Base-by-base conservation (phyloP, 1,284 basidiomycete species). In the Melampsora larici-populina region DNA sequence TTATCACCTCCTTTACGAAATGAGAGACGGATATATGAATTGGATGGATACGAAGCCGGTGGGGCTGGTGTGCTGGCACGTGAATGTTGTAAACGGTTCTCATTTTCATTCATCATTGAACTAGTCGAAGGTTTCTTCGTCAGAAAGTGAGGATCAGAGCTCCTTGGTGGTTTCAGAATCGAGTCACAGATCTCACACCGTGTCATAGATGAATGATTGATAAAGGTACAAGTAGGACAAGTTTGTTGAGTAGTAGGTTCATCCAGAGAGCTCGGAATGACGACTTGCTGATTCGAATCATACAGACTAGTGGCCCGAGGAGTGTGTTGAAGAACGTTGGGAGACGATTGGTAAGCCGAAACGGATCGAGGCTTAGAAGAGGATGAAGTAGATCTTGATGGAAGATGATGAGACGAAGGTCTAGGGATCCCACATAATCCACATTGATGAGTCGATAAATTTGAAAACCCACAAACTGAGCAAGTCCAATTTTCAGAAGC, bases 1-100 rank as follows among this genome's bases (percentile, higher is more conserved):
- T 91, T 92, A 82, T 92, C 94, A 0, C 95, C 95, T 6, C 94
- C 94, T 82, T 90, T 92, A 48, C 96, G 87, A 84, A 99, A 98
- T 83, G 92, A 94, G 58, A 99, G 83, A 79, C 85, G 82, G 5
- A 85, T 82, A 24, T 82, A 67, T 18, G 72, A 58, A 26, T 78
- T 58, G 55, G 11, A n/a, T 26, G 87, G 89, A 18, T 88, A 89
- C 18, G 83, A 84, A 11, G 88, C 88, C 46, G 88, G 87, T 29
- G 88, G 90, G 1, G 87, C 85, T 1, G 88, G 90, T 1, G 87
- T 89, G 6, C 89, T 90, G 81, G 87, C 89, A 80, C 86, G 86
- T 75, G 46, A 79, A 77, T 67, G 79, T 69, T 79, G 78, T 0
- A 81, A 75, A 79, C 66, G 3, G 82, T 36, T 21, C 24, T 70